Percentiles rank a stretch among this genome's conserved stretches.
Evolutionary conservation across 371 early-diverging fungal genomes (phyloP).

Genomic region (Fennellomyces sp.): DNA sequence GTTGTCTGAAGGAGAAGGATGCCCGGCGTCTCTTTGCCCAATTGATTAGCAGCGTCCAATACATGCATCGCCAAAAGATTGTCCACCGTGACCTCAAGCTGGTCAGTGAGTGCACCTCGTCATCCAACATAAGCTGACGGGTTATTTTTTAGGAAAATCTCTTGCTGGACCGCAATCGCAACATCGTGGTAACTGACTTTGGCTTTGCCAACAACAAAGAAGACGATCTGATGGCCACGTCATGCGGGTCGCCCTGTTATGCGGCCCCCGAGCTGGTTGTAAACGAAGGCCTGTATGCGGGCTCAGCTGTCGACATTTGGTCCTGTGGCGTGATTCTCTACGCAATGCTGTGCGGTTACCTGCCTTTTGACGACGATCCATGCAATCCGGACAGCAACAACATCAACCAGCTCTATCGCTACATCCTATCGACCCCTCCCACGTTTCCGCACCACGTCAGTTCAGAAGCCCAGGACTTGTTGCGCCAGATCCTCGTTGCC

Average conservation of each 20-base stretch:
- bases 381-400: constrained; percentile 72
- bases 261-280: constrained; percentile 98
- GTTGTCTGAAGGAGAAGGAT: constrained; percentile 62
- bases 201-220: constrained; percentile 95
- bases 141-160: constrained; percentile 85
- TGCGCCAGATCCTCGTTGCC: constrained; percentile 61
- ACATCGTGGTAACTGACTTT: constrained; percentile 97
- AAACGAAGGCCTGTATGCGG: constrained; percentile 93
- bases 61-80: constrained; percentile 58
- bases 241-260: constrained; percentile 97
- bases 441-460: constrained; percentile 59
- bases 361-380: constrained; percentile 88
- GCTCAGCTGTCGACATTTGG: constrained; percentile 96
- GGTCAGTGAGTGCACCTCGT: constrained; percentile 67
- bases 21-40: constrained; percentile 73
- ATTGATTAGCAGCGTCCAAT: constrained; percentile 70
- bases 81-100: constrained; percentile 79
- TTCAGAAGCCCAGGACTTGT: constrained; percentile 47
- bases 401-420: constrained; percentile 66
- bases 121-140: too few species aligned
- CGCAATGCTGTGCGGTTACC: constrained; percentile 76
- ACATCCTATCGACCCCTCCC: constrained; percentile 63
- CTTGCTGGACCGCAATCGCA: constrained; percentile 80
- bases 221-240: constrained; percentile 83
- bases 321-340: constrained; percentile 92